phyloP scores from a whole-genome alignment of 495 filamentous ascomycete genomes.

The Xylaria curta region DNA sequence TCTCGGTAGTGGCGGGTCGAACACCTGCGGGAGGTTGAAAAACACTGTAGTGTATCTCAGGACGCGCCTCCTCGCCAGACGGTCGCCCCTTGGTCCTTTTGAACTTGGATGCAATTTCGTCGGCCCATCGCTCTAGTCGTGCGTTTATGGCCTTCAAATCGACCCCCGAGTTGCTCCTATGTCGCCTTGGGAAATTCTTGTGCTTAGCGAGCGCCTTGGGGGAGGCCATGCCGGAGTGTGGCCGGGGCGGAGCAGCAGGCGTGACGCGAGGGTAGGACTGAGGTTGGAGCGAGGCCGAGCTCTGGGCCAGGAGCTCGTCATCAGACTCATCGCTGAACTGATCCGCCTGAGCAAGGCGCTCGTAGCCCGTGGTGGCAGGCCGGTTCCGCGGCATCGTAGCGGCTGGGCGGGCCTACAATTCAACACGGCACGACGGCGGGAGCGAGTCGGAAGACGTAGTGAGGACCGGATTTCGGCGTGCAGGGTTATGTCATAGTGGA shows the following conservation, averaged over 20 bases:
- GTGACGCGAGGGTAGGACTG: slow-evolving; percentile 74
- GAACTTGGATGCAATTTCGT: slow-evolving; percentile 97
- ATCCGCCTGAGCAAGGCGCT: slow-evolving; percentile 89
- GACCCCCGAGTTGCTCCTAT: slow-evolving; percentile 86
- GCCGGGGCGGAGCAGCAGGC: slow-evolving; percentile 65
- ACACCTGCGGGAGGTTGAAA: slow-evolving; percentile 91
- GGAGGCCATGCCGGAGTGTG: slow-evolving; percentile 64
- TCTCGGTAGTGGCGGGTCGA: slow-evolving; percentile 76
- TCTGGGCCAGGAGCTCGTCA: slow-evolving; percentile 63
- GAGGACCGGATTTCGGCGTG: neutral
- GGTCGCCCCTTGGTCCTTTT: slow-evolving; percentile 82
- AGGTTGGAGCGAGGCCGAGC: slow-evolving; percentile 62
- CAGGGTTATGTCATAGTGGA: slow-evolving; percentile 26
- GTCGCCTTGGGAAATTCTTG: slow-evolving; percentile 56
- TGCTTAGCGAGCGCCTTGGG: slow-evolving; percentile 50
- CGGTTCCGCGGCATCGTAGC: slow-evolving; percentile 52
- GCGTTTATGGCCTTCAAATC: slow-evolving; percentile 99
- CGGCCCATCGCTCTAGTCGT: slow-evolving; percentile 93
- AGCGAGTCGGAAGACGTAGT: neutral
- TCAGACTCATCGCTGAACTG: slow-evolving; percentile 80
- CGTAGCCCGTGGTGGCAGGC: slow-evolving; percentile 87
- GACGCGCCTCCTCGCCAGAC: slow-evolving; percentile 75
- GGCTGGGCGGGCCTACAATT: slow-evolving; percentile 16
- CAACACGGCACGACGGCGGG: neutral
- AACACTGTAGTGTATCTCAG: slow-evolving; percentile 97